These are phyloP conservation scores for Ogataea methanolica DNA, from an alignment of 805 yeast species.

Conservation along the genomic window DNA sequence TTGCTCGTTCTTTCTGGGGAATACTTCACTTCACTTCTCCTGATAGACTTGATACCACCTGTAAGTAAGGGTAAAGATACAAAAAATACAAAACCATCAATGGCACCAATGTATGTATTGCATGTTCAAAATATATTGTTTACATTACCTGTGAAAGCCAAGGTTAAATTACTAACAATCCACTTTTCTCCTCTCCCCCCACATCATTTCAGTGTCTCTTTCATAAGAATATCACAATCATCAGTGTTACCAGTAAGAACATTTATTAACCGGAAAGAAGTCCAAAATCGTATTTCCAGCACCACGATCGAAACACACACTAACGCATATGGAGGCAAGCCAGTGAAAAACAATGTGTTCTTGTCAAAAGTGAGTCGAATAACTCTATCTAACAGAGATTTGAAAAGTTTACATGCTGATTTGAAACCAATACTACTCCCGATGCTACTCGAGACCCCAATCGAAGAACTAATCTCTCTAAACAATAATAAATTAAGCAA, in stretches of 20 bases:
- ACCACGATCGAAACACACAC: conserved; percentile 7
- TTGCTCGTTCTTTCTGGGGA: background rate
- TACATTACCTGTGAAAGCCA: background rate
- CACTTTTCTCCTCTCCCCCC: no score
- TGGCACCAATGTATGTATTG: conserved; percentile 24
- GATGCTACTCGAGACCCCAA: conserved; percentile 17
- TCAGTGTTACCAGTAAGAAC: conserved; percentile 22
- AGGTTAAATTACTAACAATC: background rate
- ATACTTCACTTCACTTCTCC: background rate
- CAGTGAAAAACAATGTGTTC: background rate
- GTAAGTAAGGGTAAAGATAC: background rate
- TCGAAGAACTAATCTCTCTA: conserved; percentile 16
- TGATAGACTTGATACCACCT: background rate
- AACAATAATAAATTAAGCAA: conserved; percentile 1
- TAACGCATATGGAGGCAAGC: background rate
- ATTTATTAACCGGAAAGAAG: conserved; percentile 22
- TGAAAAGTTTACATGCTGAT: conserved; percentile 16
- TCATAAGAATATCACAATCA: conserved; percentile 11
- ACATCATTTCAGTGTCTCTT: conserved; percentile 15
- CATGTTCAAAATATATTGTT: background rate
- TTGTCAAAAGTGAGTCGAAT: background rate
- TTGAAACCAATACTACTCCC: conserved; percentile 13
- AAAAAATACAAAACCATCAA: background rate
- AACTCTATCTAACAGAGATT: conserved; percentile 21
- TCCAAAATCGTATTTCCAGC: conserved; percentile 14